Base-by-base conservation (phyloP, 2,329 filamentous ascomycete species). In the Colletotrichum sp. region DNA sequence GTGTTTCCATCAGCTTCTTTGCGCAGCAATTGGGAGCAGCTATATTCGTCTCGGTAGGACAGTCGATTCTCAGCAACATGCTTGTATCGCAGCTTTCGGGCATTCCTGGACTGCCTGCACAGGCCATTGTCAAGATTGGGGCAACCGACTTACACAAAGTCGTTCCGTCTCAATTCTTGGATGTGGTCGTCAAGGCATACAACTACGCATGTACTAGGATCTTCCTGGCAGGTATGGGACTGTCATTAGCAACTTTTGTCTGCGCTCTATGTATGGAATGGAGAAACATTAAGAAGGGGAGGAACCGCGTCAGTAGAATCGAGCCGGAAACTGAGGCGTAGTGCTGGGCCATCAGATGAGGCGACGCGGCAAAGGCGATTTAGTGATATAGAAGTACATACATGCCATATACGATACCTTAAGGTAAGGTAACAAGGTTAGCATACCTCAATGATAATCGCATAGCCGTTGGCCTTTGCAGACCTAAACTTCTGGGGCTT, bases 241-340 rank as follows among this genome's bases (percentile, higher is more conserved):
- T 93, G 74, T 86, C 88, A 0, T 82, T 87, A 8, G 78, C 89
- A 3, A 89, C 89, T 13, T 84, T 94, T 8, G n/a, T 92, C 12
- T 90, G 88, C 9, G 87, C 90, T 0, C 78, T 89, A 4, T 87
- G 87, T 27, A 88, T 94, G 76, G 88, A 94, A 81, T 94, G 93
- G 93, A 90, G 86, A 80, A 91, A 85, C 76, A 91, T 94, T 78
- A 94, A 93, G 85, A 90, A 89, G 65, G 61, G 54, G 33, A 34
- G 72, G 38, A 70, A 73, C 29, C 69, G 58, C 21, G 69, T 51
- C 11, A 69, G 58, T 33, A 61, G 51, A 29, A 61, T 54, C 38
- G 70, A 64, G 58, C 36, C 51, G 63, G 66, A 54, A 8, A 27
- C 29, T 47, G 66, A 68, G 21, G 24, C 54, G 43, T 51, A 51